Base-by-base conservation (phyloP, 805 yeast species). In the Barnettozyma siamensis region DNA sequence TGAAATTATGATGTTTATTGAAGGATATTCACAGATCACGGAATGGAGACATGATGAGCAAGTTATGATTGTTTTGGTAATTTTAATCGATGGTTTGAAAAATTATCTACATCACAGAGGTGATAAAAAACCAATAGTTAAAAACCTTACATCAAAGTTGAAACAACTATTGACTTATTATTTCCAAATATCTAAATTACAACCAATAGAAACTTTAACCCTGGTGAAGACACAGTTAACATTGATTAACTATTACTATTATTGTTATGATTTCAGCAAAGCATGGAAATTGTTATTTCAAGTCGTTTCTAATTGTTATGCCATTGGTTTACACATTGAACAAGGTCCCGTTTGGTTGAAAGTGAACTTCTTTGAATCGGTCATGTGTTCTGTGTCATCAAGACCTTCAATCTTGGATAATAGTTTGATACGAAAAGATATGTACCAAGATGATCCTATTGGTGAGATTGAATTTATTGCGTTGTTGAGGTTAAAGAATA, bases 201-300 rank as follows among this genome's bases (percentile, higher is more conserved):
- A 55, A 34, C 32, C 43, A 13, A 31, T 40, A 0, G 57, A 55
- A 17, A 41, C 49, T 2, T 1, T 47, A 1, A 36, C 31, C 18
- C 37, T 48, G 13, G 31, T 55, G 17, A 51, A 51, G 19, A 41
- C 57, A 0, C 59, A 55, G 21, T 18, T 52, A 1, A 10, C 52
- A 4, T 19, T 55, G 20, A 15, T 44, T 2, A 50, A 49, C 30
- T 54, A 49, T 31, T 51, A 46, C 36, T 49, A 51, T 28, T 51
- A 44, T 37, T 33, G 31, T 5, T 45, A 11, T 29, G 50, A 50
- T 21, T 39, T 44, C 34, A 48, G 43, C 26, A 49, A 47, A 27
- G 37, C 55, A 4, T 55, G 56, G 56, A 55, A 49, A 38, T 26
- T 51, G 34, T 26, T 55, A 19, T 49, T 43, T 15, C 51, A 50